These are phyloP conservation scores for Trichophyton rubrum DNA, from an alignment of 2,329 filamentous ascomycete species.

Conservation along the genomic window DNA sequence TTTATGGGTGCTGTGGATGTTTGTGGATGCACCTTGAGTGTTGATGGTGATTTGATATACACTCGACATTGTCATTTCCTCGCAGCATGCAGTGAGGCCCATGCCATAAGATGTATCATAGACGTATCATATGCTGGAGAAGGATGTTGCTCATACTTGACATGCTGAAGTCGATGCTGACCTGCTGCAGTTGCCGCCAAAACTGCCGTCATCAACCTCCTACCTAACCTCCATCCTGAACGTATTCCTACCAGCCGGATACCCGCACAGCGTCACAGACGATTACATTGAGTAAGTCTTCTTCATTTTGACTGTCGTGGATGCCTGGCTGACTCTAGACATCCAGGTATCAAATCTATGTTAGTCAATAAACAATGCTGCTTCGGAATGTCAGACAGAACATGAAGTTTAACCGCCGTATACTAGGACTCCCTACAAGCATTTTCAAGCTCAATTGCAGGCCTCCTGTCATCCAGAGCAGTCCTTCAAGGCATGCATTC, in stretches of 20 bases:
- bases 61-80: no score
- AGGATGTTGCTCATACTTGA: not conserved
- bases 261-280: constrained; percentile 68
- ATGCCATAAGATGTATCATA: not conserved
- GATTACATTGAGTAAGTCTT: constrained; percentile 59
- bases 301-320: constrained; percentile 8
- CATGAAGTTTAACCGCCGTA: not conserved
- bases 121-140: not conserved
- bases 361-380: constrained; percentile 25
- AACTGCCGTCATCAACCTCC: constrained; percentile 16
- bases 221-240: constrained; percentile 42
- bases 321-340: not conserved
- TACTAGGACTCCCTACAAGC: constrained; percentile 32
- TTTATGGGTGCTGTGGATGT: no score
- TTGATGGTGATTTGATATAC: no score
- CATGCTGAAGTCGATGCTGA: not conserved
- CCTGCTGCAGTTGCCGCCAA: constrained; percentile 6
- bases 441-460: constrained; percentile 32
- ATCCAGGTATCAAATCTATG: constrained; percentile 48
- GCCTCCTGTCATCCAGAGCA: constrained; percentile 63
- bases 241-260: constrained; percentile 78
- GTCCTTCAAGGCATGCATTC: constrained; percentile 54
- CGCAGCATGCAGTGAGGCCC: no score
- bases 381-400: not conserved
- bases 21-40: no score